These are phyloP conservation scores for Colletotrichum nymphaeae DNA, from an alignment of 2,329 filamentous ascomycete genomes.

Conservation along the genomic window DNA sequence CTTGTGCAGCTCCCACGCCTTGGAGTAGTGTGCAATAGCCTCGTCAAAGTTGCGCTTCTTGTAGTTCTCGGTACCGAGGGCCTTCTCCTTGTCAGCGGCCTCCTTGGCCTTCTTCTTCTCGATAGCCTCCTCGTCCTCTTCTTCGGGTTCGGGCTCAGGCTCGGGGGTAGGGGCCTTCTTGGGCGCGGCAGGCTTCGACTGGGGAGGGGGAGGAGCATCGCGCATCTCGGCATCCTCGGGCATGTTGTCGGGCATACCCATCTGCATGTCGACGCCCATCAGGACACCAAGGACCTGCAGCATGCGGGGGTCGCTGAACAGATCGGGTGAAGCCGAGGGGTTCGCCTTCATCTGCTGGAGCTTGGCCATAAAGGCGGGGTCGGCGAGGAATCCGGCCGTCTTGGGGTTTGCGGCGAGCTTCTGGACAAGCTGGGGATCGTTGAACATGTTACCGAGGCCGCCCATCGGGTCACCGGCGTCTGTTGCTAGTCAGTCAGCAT, in stretches of 20 bases:
- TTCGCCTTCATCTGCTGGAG: slow-evolving; percentile 84
- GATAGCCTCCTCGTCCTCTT: slow-evolving; percentile 83
- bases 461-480: slow-evolving; percentile 72
- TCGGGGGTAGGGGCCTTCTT: slow-evolving; percentile 68
- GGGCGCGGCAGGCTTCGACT: slow-evolving; percentile 56
- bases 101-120: slow-evolving; percentile 92
- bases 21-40: slow-evolving; percentile 92
- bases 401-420: slow-evolving; percentile 97
- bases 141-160: slow-evolving; percentile 74
- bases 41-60: slow-evolving; percentile 98
- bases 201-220: slow-evolving; percentile 63
- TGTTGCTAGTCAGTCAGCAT: slow-evolving; percentile 34
- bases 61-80: slow-evolving; percentile 91
- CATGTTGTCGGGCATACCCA: slow-evolving; percentile 51
- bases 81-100: slow-evolving; percentile 94
- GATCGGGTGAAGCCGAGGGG: slow-evolving; percentile 80
- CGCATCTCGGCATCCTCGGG: slow-evolving; percentile 82
- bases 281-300: slow-evolving; percentile 93
- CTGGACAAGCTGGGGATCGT: slow-evolving; percentile 86
- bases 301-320: slow-evolving; percentile 92
- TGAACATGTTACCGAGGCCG: slow-evolving; percentile 93
- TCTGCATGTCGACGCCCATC: slow-evolving; percentile 90
- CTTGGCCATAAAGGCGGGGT: slow-evolving; percentile 90
- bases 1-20: slow-evolving; percentile 94
- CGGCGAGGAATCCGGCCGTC: slow-evolving; percentile 83